Base-by-base conservation (phyloP, 2,329 filamentous ascomycete genomes). In the Dothideomycetes sp. region DNA sequence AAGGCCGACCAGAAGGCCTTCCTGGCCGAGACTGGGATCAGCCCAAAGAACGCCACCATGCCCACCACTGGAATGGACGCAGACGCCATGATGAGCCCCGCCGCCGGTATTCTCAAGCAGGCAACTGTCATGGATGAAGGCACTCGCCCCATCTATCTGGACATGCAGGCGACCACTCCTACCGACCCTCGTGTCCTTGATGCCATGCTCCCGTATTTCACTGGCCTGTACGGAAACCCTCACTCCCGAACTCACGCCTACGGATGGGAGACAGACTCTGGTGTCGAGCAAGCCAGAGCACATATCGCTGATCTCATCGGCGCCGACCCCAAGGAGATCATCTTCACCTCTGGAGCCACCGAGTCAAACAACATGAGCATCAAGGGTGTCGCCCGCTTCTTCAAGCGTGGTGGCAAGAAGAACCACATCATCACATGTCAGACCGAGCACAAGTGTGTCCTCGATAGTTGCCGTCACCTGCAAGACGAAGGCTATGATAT, bases 281-380 rank as follows among this genome's bases (percentile, higher is more conserved):
- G 84, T 1, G 81, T 94, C 16, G 91, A 98, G 60, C 74, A 85
- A 47, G 88, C 91, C 32, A 77, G 91, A 53, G 74, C 75, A 52
- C 77, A 96, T 55, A 73, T 96, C 48, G 91, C 91, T 3, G 73
- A 72, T 30, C 73, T 98, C 40, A 91, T 98, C 49, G 89, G 89
- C 18, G 91, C 91, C 19, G 87, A 98, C 59, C 70, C 91, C 4
- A 98, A 98, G 65, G 91, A 98, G 60, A 96, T 98, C 49, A 93
- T 98, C 53, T 96, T 98, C 65, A 98, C 91, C 5, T 95, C 88
- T 54, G 91, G 91, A 40, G 91, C 91, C 12, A 98, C 91, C 0
- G 91, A 98, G 68, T 95, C 87, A 59, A 98, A 98, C 66, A 98
- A 98, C 56, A 98, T 98, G 91, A 94, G 87, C 63, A 86, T 98